Percentiles rank a stretch among this genome's conserved stretches.
Conservation (phyloP, 2,329 filamentous ascomycete species). For the Trichoderma koningii region DNA sequence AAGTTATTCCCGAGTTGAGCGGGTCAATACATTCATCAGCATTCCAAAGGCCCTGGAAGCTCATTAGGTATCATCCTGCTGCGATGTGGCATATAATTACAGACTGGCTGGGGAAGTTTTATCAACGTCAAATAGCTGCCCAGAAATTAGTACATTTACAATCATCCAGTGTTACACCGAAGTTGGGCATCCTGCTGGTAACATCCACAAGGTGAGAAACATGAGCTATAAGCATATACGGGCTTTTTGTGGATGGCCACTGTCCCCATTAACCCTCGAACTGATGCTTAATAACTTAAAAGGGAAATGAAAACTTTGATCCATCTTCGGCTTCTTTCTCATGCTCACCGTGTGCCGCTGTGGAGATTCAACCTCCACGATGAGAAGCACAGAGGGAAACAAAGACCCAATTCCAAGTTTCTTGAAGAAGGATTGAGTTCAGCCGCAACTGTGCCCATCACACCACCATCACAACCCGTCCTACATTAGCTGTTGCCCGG, state of each 20-base stretch:
- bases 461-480: conserved; percentile 11
- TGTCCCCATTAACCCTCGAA: conserved; percentile 15
- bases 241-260: background rate
- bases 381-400: background rate
- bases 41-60: background rate
- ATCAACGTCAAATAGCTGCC: background rate
- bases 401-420: too few relatives aligned
- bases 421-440: conserved; percentile 11
- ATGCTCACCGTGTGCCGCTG: conserved; percentile 4
- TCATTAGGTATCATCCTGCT: background rate
- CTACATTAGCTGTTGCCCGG: background rate
- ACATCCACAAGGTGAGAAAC: background rate
- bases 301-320: conserved; percentile 11
- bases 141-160: background rate
- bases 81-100: conserved; percentile 3
- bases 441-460: conserved; percentile 22
- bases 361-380: background rate
- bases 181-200: background rate
- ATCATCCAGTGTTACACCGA: conserved; percentile 1
- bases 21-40: conserved; percentile 5
- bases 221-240: background rate
- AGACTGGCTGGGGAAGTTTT: background rate
- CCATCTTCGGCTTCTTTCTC: conserved; percentile 2
- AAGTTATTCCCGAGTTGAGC: conserved; percentile 2
- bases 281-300: conserved; percentile 25